Base-by-base conservation (phyloP, 2,329 filamentous ascomycete species). In the Emmonsiellopsis sp. region DNA sequence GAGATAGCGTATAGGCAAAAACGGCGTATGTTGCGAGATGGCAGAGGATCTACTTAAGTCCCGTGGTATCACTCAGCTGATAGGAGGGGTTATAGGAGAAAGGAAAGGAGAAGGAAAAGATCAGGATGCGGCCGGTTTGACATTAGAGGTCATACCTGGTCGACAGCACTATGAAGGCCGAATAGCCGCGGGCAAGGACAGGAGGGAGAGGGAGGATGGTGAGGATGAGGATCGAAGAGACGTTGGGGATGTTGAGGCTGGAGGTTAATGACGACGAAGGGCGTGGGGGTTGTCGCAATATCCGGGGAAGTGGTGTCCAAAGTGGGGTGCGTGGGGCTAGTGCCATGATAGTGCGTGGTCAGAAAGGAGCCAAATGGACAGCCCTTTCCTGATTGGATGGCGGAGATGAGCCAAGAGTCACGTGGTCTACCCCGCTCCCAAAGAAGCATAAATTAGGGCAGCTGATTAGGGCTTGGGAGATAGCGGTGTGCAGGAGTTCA, bases 181-280 rank as follows among this genome's bases (percentile, higher is more conserved):
- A 44, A 48, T 33, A 37, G 31, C 49, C 27, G 49, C 5, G 36
- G 32, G 34, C 45, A 40, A 52, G 34, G 46, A 47, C 21, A 42
- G 45, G 32, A 46, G 34, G n/a, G 50, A 49, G 49, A 53, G 51
- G 47, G 43, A 36, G 52, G 51, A 49, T 45, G 31, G 36, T 56
- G 57, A 52, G 17, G 50, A 51, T 31, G 36, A 33, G 45, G 44
- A 27, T 27, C 21, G 21, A 27, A 27, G 21, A 44, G 51, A 48
- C 13, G 44, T 37, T 46, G 34, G 34, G 33, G 51, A 52, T 32
- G 33, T n/a, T 36, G 45, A 36, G n/a, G 45, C 11, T 5, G 45
- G 17, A 21, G 45, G 7, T 42, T 11, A 9, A 49, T 31, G 27
- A 48, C 44, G 47, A 40, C 51, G 45, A n/a, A 37, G 45, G 33